These are phyloP conservation scores for Huntiella omanensis DNA, from an alignment of 2,329 filamentous ascomycete species.

Conservation along the genomic window DNA sequence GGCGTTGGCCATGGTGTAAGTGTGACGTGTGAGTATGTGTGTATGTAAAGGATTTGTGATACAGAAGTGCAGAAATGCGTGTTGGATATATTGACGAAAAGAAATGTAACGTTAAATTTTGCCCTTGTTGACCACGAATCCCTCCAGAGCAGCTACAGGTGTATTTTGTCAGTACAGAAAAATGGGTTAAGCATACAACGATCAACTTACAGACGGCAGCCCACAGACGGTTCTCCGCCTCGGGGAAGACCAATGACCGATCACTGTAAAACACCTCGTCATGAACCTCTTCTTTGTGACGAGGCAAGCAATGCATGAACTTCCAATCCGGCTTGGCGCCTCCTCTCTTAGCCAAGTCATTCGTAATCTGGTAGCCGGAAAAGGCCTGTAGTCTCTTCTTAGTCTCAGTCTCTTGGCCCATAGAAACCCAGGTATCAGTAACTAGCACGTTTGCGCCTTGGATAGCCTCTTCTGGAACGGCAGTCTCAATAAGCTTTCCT, in stretches of 20 bases:
- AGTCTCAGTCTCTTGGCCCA: slow-evolving; percentile 86
- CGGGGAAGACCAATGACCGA: slow-evolving; percentile 73
- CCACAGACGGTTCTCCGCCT: slow-evolving; percentile 91
- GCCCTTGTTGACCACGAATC: slow-evolving; percentile 88
- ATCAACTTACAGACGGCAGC: slow-evolving; percentile 51
- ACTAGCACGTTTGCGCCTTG: slow-evolving; percentile 76
- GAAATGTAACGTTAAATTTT: slow-evolving; percentile 32
- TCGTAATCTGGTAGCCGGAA: slow-evolving; percentile 77
- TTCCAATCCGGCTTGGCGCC: slow-evolving; percentile 82
- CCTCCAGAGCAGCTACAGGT: slow-evolving; percentile 55
- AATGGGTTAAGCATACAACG: neutral
- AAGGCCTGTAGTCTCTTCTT: slow-evolving; percentile 64
- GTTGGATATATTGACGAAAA: neutral
- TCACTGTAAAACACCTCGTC: slow-evolving; percentile 88
- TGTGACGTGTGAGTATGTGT: no score
- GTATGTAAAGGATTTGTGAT: no score
- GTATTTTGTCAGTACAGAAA: slow-evolving; percentile 4
- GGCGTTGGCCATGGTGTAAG: no score
- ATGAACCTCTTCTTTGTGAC: slow-evolving; percentile 79
- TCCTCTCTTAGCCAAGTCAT: slow-evolving; percentile 62
- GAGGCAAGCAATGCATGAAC: slow-evolving; percentile 95
- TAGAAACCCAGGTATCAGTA: slow-evolving; percentile 95
- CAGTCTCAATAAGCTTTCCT: slow-evolving; percentile 56
- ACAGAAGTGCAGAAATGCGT: neutral
- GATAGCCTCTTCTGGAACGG: slow-evolving; percentile 65